A percentile compares a stretch with the other conserved stretches of the same genome.
phyloP scores from a whole-genome alignment of 305 asterid species.

The Withania somnifera region DNA sequence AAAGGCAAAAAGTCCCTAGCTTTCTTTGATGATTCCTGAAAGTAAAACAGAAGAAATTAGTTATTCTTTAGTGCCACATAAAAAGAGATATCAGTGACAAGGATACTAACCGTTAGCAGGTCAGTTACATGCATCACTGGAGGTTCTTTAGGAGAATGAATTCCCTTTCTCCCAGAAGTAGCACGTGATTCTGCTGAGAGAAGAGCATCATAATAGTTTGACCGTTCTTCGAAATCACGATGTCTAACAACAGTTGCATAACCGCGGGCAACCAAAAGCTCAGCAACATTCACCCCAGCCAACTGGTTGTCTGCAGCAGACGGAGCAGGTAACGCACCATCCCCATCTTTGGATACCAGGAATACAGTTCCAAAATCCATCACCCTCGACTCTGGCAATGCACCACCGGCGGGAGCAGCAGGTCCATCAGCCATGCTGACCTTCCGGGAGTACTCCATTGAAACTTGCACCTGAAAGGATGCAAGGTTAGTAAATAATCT shows the following conservation, averaged over 20 bases:
- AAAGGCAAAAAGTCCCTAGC: constrained; percentile 87
- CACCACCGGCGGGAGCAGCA: constrained; percentile 33
- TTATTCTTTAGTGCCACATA: not conserved
- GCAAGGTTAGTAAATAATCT: constrained; percentile 10
- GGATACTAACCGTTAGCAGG: constrained; percentile 61
- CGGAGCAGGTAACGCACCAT: constrained; percentile 27
- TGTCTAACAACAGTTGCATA: constrained; percentile 86
- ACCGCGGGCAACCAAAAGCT: constrained; percentile 88
- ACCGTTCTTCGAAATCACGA: constrained; percentile 96
- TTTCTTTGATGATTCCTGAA: constrained; percentile 69
- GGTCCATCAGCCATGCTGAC: constrained; percentile 64
- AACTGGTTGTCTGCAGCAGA: constrained; percentile 53
- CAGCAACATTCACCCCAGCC: constrained; percentile 65
- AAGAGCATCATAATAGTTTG: constrained; percentile 81
- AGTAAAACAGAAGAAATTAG: constrained; percentile 1
- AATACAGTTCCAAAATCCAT: constrained; percentile 97
- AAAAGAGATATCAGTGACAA: not conserved
- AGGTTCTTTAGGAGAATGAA: constrained; percentile 85
- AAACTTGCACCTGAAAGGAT: constrained; percentile 63
- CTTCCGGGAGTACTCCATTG: constrained; percentile 95
- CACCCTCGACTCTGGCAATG: constrained; percentile 45
- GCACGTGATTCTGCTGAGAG: constrained; percentile 91
- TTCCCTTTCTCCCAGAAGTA: constrained; percentile 71
- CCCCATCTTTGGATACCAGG: constrained; percentile 69
- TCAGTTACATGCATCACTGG: constrained; percentile 82